A percentile compares a stretch with the other conserved stretches of the same genome.
Conservation (phyloP, 1,139 yeast genomes). For the Arxiozyma telluris region DNA sequence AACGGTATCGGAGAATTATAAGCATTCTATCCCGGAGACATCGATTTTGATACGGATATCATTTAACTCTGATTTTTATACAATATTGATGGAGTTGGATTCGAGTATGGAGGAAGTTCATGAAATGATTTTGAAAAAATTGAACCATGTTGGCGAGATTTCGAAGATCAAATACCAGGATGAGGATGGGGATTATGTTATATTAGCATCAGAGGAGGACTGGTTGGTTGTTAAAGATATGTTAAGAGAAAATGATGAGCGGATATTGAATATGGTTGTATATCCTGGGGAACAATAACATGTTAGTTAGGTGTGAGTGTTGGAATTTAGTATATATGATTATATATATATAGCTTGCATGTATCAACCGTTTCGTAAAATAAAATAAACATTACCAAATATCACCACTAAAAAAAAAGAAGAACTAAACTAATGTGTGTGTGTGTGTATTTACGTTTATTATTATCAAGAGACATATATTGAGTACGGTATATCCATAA, state of each 20-base stretch:
- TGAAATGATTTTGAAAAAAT: constrained; percentile 30
- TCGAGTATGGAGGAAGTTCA: constrained; percentile 30
- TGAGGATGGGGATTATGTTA: constrained; percentile 92
- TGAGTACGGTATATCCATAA: no score
- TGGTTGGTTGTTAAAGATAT: constrained; percentile 38
- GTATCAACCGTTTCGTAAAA: no score
- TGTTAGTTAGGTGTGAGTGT: no score
- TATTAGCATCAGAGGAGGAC: constrained; percentile 79
- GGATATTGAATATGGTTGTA: constrained; percentile 34
- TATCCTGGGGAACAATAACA: constrained; percentile 9
- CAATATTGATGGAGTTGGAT: constrained; percentile 32
- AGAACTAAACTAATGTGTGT: no score
- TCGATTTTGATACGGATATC: constrained; percentile 33
- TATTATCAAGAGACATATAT: no score
- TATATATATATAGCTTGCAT: background rate
- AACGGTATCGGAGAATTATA: constrained; percentile 34
- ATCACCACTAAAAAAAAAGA: no score
- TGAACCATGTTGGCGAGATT: constrained; percentile 34
- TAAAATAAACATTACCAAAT: no score
- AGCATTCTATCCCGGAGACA: constrained; percentile 31
- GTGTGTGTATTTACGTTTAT: no score
- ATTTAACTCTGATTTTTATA: constrained; percentile 34
- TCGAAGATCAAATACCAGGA: constrained; percentile 70
- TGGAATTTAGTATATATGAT: no score
- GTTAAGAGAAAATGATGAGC: constrained; percentile 33